phyloP scores from a whole-genome alignment of 495 filamentous ascomycete genomes.

The Jackrogersella multiformis region DNA sequence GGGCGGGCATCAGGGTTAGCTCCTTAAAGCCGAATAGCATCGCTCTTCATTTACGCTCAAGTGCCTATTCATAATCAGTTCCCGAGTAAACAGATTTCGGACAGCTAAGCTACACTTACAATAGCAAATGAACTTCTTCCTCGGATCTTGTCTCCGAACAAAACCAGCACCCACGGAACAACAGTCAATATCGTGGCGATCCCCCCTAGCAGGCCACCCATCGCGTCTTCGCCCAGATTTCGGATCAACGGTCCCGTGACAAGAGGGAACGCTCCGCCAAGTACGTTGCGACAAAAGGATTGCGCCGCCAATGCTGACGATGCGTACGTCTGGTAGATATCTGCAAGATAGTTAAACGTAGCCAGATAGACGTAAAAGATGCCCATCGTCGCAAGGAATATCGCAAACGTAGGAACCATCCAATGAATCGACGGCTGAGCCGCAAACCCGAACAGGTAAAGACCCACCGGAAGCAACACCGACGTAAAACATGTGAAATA shows the following conservation, averaged over 20 bases:
- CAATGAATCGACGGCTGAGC: constrained; percentile 73
- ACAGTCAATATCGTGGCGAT: constrained; percentile 75
- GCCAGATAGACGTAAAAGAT: constrained; percentile 91
- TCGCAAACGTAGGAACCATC: constrained; percentile 77
- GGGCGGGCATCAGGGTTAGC: too few species aligned
- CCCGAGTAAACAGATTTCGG: neutral
- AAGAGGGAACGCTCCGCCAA: constrained; percentile 85
- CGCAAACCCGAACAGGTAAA: constrained; percentile 80
- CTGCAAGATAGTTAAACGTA: constrained; percentile 94
- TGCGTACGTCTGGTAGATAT: constrained; percentile 85
- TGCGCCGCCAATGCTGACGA: constrained; percentile 90
- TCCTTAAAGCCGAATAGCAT: too few species aligned
- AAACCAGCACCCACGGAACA: constrained; percentile 87
- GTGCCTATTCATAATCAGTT: constrained; percentile 20
- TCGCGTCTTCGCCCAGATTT: constrained; percentile 75
- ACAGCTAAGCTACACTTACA: constrained; percentile 18
- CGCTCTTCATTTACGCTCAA: constrained; percentile 29
- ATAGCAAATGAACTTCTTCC: constrained; percentile 80
- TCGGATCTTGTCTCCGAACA: constrained; percentile 82
- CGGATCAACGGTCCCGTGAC: constrained; percentile 76
- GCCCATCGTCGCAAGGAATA: constrained; percentile 82
- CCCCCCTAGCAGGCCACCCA: constrained; percentile 78
- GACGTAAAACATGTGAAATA: constrained; percentile 84
- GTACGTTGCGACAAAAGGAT: constrained; percentile 82
- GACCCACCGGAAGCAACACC: constrained; percentile 70